A percentile compares a stretch with the other conserved stretches of the same genome.
Conservation (phyloP, 768 basidiomycete genomes). For the Lactarius quietus region DNA sequence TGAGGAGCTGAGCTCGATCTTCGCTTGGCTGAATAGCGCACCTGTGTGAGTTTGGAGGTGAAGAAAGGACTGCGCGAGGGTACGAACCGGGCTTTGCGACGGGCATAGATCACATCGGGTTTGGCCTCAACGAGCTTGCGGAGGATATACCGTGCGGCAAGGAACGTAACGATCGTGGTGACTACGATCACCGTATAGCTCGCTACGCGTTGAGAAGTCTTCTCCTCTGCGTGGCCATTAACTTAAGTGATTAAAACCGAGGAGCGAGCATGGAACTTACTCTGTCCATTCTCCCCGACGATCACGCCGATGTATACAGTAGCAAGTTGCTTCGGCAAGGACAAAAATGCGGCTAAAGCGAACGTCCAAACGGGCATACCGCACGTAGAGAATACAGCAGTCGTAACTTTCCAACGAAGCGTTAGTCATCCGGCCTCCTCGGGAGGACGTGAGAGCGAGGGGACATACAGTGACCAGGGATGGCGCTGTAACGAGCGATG, state of each 20-base stretch:
- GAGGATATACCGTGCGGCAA: conserved; percentile 83
- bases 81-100: conserved; percentile 65
- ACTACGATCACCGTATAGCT: conserved; percentile 64
- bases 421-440: not conserved
- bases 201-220: conserved; percentile 53
- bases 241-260: conserved; percentile 23
- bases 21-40: conserved; percentile 46
- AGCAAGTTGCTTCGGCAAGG: conserved; percentile 87
- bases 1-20: conserved; percentile 33
- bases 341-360: conserved; percentile 72
- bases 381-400: conserved; percentile 83
- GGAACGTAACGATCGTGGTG: conserved; percentile 67
- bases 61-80: not conserved
- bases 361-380: conserved; percentile 83
- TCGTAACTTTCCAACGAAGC: conserved; percentile 58
- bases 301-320: conserved; percentile 89
- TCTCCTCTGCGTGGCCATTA: conserved; percentile 31
- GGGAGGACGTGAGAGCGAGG: not conserved
- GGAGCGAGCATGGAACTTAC: not conserved
- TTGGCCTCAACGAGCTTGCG: conserved; percentile 69
- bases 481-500: conserved; percentile 73
- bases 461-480: conserved; percentile 78
- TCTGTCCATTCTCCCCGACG: conserved; percentile 38
- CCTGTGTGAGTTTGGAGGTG: conserved; percentile 10
- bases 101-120: conserved; percentile 59